phyloP scores from a whole-genome alignment of 2,329 filamentous ascomycete genomes.

The Ophiostoma australiae region DNA sequence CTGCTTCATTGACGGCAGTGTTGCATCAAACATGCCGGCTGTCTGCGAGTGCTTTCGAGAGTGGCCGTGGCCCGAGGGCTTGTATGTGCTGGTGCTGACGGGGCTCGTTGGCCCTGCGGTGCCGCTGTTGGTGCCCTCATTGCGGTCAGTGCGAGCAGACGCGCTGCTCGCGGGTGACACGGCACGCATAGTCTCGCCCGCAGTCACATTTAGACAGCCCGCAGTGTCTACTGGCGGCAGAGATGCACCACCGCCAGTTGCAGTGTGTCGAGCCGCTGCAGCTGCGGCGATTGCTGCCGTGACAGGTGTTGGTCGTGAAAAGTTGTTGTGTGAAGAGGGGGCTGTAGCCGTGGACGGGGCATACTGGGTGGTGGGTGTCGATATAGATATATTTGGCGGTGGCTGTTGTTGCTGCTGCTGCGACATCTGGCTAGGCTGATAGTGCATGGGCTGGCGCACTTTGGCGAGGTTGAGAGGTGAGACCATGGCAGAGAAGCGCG shows the following conservation, averaged over 20 bases:
- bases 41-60: slow-evolving; percentile 65
- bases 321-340: slow-evolving; percentile 46
- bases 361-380: not conserved
- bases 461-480: slow-evolving; percentile 44
- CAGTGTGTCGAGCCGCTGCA: slow-evolving; percentile 22
- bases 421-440: not conserved
- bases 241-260: slow-evolving; percentile 12
- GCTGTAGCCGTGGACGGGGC: slow-evolving; percentile 32
- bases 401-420: slow-evolving; percentile 16
- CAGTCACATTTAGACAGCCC: slow-evolving; percentile 18
- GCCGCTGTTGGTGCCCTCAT: slow-evolving; percentile 23
- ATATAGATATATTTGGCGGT: not conserved
- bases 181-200: slow-evolving; percentile 33
- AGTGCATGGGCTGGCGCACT: slow-evolving; percentile 32
- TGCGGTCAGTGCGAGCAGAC: not conserved
- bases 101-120: slow-evolving; percentile 31
- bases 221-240: not conserved
- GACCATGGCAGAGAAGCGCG: slow-evolving; percentile 20
- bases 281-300: slow-evolving; percentile 32
- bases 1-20: slow-evolving; percentile 57
- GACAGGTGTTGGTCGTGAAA: slow-evolving; percentile 49
- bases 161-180: slow-evolving; percentile 39
- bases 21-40: slow-evolving; percentile 72
- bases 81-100: slow-evolving; percentile 28
- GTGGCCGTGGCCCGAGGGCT: slow-evolving; percentile 36